Evolutionary conservation across 768 basidiomycete species (phyloP).

Genomic region (Lactarius vividus): DNA sequence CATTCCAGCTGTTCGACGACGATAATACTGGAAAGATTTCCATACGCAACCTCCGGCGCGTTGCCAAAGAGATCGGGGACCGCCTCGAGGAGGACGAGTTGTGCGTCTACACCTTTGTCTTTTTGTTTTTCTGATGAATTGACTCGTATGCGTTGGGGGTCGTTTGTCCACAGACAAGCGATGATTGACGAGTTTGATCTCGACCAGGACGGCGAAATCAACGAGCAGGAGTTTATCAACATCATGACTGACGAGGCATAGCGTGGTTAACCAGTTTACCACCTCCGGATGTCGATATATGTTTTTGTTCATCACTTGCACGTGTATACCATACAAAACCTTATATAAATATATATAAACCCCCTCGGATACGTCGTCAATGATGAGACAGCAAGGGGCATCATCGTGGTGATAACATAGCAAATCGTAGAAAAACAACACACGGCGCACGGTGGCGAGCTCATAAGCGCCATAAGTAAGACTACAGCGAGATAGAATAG

Average conservation of each 20-base stretch:
- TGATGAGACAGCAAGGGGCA: neutral
- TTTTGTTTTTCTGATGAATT: slow-evolving; percentile 10
- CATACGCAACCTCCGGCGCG: slow-evolving; percentile 83
- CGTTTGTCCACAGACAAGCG: slow-evolving; percentile 66
- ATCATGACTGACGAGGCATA: slow-evolving; percentile 95
- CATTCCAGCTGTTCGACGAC: slow-evolving; percentile 96
- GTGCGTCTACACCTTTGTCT: slow-evolving; percentile 50
- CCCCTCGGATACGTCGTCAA: neutral
- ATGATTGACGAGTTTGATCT: slow-evolving; percentile 99
- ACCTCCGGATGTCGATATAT: slow-evolving; percentile 16
- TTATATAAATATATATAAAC: neutral
- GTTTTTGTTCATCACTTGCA: neutral
- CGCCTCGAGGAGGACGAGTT: slow-evolving; percentile 93
- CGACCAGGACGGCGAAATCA: slow-evolving; percentile 97
- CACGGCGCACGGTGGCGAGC: neutral
- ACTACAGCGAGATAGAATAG: slow-evolving; percentile 28
- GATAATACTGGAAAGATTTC: slow-evolving; percentile 94
- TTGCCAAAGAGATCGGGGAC: slow-evolving; percentile 97
- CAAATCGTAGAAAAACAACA: slow-evolving; percentile 20
- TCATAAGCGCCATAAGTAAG: slow-evolving; percentile 19
- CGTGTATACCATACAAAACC: slow-evolving; percentile 1
- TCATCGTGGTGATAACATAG: slow-evolving; percentile 11
- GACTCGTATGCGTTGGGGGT: neutral
- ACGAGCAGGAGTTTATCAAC: slow-evolving; percentile 91
- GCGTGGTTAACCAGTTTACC: slow-evolving; percentile 15